phyloP scores from a whole-genome alignment of 768 basidiomycete species.

The Punctularia strigosozonata region DNA sequence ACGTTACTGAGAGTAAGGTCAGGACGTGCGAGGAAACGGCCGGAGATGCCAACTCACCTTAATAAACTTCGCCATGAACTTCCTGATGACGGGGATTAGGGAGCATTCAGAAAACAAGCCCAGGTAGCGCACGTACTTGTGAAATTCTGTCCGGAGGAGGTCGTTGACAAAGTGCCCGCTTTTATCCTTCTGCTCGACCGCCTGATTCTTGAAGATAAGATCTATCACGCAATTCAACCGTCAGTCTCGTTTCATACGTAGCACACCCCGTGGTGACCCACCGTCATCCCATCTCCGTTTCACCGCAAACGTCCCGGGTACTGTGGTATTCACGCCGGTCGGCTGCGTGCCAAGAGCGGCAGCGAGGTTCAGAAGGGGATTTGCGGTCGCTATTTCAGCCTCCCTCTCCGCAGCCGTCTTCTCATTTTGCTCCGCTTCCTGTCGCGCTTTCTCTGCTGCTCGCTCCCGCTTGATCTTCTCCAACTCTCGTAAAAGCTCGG shows the following conservation, averaged over 20 bases:
- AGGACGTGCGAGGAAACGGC: neutral
- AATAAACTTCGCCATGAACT: constrained; percentile 89
- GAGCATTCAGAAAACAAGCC: neutral
- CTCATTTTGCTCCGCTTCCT: constrained; percentile 66
- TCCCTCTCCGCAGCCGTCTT: constrained; percentile 53
- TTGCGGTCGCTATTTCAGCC: constrained; percentile 73
- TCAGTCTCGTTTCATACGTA: neutral
- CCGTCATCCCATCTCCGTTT: constrained; percentile 95
- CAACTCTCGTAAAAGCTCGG: constrained; percentile 89
- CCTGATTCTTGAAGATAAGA: constrained; percentile 98
- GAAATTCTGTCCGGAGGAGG: constrained; percentile 85
- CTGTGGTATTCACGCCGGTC: constrained; percentile 56
- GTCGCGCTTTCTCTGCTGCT: constrained; percentile 81
- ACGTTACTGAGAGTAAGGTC: neutral
- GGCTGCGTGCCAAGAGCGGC: constrained; percentile 77
- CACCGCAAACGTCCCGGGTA: constrained; percentile 78
- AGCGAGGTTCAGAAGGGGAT: constrained; percentile 76
- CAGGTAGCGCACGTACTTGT: constrained; percentile 47
- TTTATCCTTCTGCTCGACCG: constrained; percentile 54
- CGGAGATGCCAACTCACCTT: constrained; percentile 42
- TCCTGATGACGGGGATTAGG: constrained; percentile 31
- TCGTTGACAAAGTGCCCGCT: constrained; percentile 88
- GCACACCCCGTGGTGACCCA: constrained; percentile 19
- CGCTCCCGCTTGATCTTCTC: constrained; percentile 97
- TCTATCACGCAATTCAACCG: constrained; percentile 40